Evolutionary conservation across 2,329 filamentous ascomycete species (phyloP).

Genomic region (Phaeoacremonium minimum): DNA sequence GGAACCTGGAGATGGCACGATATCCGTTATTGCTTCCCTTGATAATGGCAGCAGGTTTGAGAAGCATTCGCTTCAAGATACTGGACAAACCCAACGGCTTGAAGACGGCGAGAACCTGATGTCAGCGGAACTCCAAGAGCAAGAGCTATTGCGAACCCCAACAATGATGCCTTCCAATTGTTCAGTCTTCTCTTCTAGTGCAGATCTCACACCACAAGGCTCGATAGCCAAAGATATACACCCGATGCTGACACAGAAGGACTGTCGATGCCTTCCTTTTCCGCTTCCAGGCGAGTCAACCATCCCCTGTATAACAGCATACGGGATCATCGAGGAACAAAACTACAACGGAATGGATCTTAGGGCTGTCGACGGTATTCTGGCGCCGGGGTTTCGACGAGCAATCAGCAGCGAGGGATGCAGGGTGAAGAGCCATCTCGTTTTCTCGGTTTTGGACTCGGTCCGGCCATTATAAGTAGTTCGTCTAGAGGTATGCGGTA

Average conservation of each 20-base stretch:
- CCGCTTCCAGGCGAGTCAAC: constrained; percentile 17
- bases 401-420: constrained; percentile 6
- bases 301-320: constrained; percentile 24
- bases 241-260: not conserved
- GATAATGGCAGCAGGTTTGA: no score
- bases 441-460: constrained; percentile 10
- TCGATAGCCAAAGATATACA: not conserved
- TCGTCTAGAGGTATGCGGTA: no score
- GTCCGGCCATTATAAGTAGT: constrained; percentile 6
- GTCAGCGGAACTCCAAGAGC: not conserved
- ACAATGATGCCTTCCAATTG: not conserved
- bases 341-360: constrained; percentile 20
- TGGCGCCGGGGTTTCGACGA: constrained; percentile 8
- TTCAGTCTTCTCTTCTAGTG: not conserved
- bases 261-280: constrained; percentile 3
- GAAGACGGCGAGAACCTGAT: not conserved
- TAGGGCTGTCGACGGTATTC: constrained; percentile 6
- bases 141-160: not conserved
- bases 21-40: no score
- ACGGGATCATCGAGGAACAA: constrained; percentile 22
- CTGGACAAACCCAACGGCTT: no score
- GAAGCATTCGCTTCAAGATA: no score
- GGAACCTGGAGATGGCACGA: not conserved
- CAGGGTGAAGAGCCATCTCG: constrained; percentile 7
- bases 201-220: not conserved